Evolutionary conservation across 306 rosid genomes (phyloP).

Genomic region (Lupinus albus): DNA sequence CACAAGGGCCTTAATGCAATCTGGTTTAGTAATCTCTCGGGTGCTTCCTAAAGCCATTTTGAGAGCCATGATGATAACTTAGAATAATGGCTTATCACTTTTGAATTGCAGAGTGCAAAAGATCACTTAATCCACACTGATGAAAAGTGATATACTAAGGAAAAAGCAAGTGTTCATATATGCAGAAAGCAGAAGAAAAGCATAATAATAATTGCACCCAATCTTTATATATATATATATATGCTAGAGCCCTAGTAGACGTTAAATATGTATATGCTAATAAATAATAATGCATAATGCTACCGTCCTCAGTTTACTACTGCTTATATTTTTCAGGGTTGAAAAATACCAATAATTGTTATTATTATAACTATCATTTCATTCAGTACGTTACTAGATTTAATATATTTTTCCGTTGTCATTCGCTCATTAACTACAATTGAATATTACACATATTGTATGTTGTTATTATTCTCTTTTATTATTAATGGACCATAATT

Average conservation of each 20-base stretch:
- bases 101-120: background rate
- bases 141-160: background rate
- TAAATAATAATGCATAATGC: too few species aligned
- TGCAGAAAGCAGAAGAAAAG: slow-evolving; percentile 20
- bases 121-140: background rate
- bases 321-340: background rate
- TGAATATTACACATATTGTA: too few species aligned
- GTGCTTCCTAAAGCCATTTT: slow-evolving; percentile 70
- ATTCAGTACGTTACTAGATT: too few species aligned
- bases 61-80: slow-evolving; percentile 54
- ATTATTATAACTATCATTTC: too few species aligned
- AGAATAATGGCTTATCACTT: too few species aligned
- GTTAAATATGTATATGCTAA: background rate
- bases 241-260: too few species aligned
- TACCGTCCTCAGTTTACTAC: background rate
- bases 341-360: background rate
- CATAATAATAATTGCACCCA: background rate
- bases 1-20: slow-evolving; percentile 70
- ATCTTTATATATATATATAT: too few species aligned
- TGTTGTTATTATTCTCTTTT: too few species aligned
- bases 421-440: too few species aligned
- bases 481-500: too few species aligned
- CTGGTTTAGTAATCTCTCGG: slow-evolving; percentile 65
- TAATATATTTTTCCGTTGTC: too few species aligned
- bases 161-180: background rate